A percentile compares a stretch with the other conserved stretches of the same genome.
These are phyloP conservation scores for Ormosia emarginata DNA, from an alignment of 306 rosid species.

Conservation along the genomic window DNA sequence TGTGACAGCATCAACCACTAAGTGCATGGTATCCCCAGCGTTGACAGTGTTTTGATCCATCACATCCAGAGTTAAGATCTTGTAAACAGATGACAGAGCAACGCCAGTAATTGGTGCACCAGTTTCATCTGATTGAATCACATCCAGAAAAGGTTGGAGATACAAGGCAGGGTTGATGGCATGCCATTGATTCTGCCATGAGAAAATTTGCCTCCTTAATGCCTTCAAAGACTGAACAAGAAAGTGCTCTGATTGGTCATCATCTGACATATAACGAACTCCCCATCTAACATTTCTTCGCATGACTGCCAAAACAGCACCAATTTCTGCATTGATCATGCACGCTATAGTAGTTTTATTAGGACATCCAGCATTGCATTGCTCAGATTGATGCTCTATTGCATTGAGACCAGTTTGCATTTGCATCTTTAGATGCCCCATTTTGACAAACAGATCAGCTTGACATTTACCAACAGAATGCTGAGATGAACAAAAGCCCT, in stretches of 20 bases:
- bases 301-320: constrained; percentile 88
- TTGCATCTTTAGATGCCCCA: constrained; percentile 68
- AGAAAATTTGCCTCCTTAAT: constrained; percentile 66
- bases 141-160: constrained; percentile 86
- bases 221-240: constrained; percentile 72
- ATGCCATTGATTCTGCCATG: constrained; percentile 75
- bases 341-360: constrained; percentile 64
- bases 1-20: constrained; percentile 86
- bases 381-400: constrained; percentile 65
- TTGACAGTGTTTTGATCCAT: constrained; percentile 70
- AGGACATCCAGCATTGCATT: constrained; percentile 37
- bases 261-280: constrained; percentile 71
- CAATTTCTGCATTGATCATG: constrained; percentile 87
- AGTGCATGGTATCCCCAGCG: constrained; percentile 70
- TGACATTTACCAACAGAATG: constrained; percentile 16
- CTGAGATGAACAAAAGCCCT: neutral
- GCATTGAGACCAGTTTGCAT: constrained; percentile 43
- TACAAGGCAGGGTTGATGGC: constrained; percentile 68
- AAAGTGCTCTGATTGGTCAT: constrained; percentile 79
- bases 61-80: constrained; percentile 77
- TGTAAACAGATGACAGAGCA: constrained; percentile 81
- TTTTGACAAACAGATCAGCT: constrained; percentile 24
- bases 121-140: constrained; percentile 82
- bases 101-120: constrained; percentile 90
- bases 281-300: constrained; percentile 97